phyloP scores from a whole-genome alignment of 352 stramenopile genomes.

The Pythium rishiriense region DNA sequence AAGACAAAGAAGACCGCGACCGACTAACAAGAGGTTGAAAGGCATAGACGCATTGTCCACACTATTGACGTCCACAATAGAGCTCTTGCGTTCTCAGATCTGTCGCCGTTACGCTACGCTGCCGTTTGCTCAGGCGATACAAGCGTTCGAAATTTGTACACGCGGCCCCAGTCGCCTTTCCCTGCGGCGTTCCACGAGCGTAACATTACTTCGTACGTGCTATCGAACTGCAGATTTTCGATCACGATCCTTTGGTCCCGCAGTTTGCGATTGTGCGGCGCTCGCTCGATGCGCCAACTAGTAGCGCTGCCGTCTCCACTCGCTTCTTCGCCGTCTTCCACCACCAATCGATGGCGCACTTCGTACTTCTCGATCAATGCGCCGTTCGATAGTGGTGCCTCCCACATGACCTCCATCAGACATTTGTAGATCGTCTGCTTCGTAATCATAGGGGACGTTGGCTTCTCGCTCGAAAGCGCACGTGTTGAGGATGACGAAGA shows the following conservation, averaged over 20 bases:
- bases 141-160: constrained; percentile 41
- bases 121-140: constrained; percentile 33
- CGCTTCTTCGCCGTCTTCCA: constrained; percentile 33
- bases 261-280: constrained; percentile 45
- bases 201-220: constrained; percentile 58
- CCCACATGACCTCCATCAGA: constrained; percentile 46
- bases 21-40: constrained; percentile 5
- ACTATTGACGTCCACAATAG: constrained; percentile 3
- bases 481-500: constrained; percentile 20
- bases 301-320: constrained; percentile 8
- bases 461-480: not conserved
- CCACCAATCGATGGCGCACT: constrained; percentile 48
- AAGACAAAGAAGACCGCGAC: constrained; percentile 14
- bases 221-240: constrained; percentile 58
- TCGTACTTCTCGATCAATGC: constrained; percentile 76
- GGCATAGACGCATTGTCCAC: not conserved
- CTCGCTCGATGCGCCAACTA: constrained; percentile 44
- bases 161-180: constrained; percentile 57
- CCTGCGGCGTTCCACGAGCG: constrained; percentile 60
- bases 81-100: not conserved
- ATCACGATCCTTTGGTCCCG: constrained; percentile 40
- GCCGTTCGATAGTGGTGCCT: constrained; percentile 66
- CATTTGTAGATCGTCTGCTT: constrained; percentile 59
- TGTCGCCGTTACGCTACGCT: not conserved
- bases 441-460: not conserved